Percentiles rank a stretch among this genome's conserved stretches.
phyloP scores from a whole-genome alignment of 495 filamentous ascomycete genomes.

The Acidomyces sp. region DNA sequence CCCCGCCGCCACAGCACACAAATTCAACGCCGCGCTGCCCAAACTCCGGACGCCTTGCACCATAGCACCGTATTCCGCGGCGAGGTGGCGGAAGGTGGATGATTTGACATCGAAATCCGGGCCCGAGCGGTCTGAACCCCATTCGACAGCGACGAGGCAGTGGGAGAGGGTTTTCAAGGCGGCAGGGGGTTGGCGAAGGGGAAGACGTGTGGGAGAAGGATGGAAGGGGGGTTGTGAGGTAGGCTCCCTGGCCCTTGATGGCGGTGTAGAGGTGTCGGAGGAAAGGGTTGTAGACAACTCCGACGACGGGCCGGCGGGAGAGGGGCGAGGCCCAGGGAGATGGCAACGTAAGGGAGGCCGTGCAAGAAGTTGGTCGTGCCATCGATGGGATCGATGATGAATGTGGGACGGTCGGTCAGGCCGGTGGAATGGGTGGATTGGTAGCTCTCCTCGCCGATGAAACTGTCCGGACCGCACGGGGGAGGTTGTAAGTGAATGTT shows the following conservation, averaged over 20 bases:
- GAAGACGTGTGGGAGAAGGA: too few relatives aligned
- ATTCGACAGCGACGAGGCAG: conserved; percentile 61
- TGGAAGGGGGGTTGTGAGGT: conserved; percentile 31
- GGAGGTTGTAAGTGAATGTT: too few relatives aligned
- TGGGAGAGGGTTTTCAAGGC: conserved; percentile 46
- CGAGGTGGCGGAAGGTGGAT: conserved; percentile 54
- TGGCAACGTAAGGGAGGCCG: conserved; percentile 62
- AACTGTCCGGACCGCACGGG: too few relatives aligned
- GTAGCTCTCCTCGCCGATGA: conserved; percentile 82
- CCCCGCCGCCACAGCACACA: conserved; percentile 69
- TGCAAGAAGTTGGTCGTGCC: conserved; percentile 86
- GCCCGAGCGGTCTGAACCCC: conserved; percentile 59
- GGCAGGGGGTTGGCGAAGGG: too few relatives aligned
- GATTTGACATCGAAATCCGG: conserved; percentile 64
- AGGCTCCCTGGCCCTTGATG: conserved; percentile 57
- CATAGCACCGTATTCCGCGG: conserved; percentile 58
- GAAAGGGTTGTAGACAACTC: conserved; percentile 78
- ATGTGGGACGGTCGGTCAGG: conserved; percentile 61
- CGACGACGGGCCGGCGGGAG: conserved; percentile 49
- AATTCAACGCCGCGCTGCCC: conserved; percentile 71
- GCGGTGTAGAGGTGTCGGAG: conserved; percentile 54
- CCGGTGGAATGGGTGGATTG: conserved; percentile 45
- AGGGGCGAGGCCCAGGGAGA: conserved; percentile 69
- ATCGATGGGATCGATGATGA: conserved; percentile 83
- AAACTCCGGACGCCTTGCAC: conserved; percentile 63